A percentile compares a stretch with the other conserved stretches of the same genome.
These are phyloP conservation scores for Luffa aegyptiaca DNA, from an alignment of 306 rosid genomes.

Conservation along the genomic window DNA sequence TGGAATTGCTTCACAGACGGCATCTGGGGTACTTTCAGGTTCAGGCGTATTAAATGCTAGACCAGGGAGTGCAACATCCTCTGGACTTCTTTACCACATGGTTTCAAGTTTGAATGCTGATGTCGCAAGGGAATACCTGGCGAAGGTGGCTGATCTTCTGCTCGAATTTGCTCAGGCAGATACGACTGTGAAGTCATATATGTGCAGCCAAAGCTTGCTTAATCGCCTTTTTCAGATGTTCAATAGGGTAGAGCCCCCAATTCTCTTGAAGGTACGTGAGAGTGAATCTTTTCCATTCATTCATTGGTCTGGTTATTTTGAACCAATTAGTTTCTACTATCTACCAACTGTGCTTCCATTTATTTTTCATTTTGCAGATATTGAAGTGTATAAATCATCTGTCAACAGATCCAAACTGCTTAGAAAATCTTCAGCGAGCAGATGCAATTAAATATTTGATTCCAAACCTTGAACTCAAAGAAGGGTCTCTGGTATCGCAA, in stretches of 20 bases:
- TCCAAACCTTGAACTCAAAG: constrained; percentile 95
- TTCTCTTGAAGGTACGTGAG: constrained; percentile 72
- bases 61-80: constrained; percentile 96
- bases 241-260: constrained; percentile 92
- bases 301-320: not conserved
- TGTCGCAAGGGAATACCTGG: constrained; percentile 90
- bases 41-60: constrained; percentile 98
- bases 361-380: constrained; percentile 40
- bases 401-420: constrained; percentile 98
- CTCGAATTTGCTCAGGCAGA: constrained; percentile 98
- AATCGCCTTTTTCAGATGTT: constrained; percentile 99
- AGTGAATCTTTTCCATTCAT: not conserved
- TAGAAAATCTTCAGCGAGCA: constrained; percentile 98
- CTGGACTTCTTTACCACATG: constrained; percentile 95
- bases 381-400: constrained; percentile 84
- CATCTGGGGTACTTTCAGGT: constrained; percentile 97
- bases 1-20: constrained; percentile 90
- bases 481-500: constrained; percentile 88
- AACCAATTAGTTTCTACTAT: not conserved
- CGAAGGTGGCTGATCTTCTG: constrained; percentile 96
- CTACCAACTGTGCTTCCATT: not conserved
- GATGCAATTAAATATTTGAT: constrained; percentile 95
- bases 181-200: constrained; percentile 77
- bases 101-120: constrained; percentile 87
- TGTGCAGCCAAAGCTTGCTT: constrained; percentile 99